These are phyloP conservation scores for Hypoxylon sp. DNA, from an alignment of 2,329 filamentous ascomycete genomes.

Conservation along the genomic window DNA sequence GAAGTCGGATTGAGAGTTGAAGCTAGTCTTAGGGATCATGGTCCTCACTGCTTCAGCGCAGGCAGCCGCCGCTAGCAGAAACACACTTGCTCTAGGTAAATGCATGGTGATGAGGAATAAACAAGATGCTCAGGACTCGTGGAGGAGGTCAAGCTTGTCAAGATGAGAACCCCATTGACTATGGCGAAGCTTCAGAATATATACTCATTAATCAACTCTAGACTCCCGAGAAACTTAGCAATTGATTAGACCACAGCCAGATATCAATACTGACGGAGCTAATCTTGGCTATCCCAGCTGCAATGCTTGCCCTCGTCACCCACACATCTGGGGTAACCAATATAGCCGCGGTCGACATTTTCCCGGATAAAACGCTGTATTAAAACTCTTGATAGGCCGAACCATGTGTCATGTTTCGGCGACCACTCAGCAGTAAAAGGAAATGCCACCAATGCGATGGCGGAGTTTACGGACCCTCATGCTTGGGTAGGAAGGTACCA, in stretches of 20 bases:
- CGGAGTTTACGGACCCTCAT: constrained; percentile 9
- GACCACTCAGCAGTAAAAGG: constrained; percentile 2
- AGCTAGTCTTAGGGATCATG: constrained; percentile 59
- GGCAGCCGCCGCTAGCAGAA: constrained; percentile 45
- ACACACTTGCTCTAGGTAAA: constrained; percentile 16
- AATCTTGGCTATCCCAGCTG: constrained; percentile 17
- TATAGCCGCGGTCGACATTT: constrained; percentile 26
- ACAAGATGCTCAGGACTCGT: not conserved
- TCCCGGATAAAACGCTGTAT: constrained; percentile 31
- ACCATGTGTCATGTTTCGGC: constrained; percentile 2
- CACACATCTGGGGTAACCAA: constrained; percentile 17
- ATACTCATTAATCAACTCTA: constrained; percentile 18
- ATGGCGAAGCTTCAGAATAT: constrained; percentile 17
- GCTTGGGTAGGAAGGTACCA: constrained; percentile 8
- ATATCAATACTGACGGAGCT: not conserved
- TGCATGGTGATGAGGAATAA: constrained; percentile 22
- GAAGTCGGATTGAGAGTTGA: constrained; percentile 58
- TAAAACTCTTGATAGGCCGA: constrained; percentile 8
- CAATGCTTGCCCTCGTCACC: not conserved
- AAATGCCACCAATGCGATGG: constrained; percentile 4
- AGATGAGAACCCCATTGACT: not conserved
- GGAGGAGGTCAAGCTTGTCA: not conserved
- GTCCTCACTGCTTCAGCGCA: constrained; percentile 53
- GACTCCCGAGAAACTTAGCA: not conserved
- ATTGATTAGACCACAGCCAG: constrained; percentile 11